phyloP scores from a whole-genome alignment of 1,284 basidiomycete species.

The Microbotryomycetes sp. region DNA sequence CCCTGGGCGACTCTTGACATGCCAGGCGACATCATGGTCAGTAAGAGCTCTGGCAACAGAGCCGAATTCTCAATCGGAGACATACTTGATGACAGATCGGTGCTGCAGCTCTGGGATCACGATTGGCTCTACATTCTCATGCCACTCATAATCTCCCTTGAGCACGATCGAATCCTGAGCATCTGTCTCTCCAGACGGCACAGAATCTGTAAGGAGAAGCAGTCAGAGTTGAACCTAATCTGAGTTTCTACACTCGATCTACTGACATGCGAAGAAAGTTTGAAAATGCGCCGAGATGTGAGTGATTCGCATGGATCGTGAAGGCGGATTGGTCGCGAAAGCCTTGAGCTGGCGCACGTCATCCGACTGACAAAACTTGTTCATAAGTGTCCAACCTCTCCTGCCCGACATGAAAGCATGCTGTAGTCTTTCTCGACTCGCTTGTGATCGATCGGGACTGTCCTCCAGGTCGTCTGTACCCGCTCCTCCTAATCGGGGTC shows the following conservation, averaged over 20 bases:
- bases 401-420: constrained; percentile 13
- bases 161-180: constrained; percentile 24
- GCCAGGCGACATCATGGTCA: not conserved
- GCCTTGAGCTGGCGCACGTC: constrained; percentile 1
- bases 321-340: not conserved
- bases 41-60: not conserved
- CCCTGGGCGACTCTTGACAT: constrained; percentile 46
- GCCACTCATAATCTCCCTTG: constrained; percentile 21
- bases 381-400: constrained; percentile 26
- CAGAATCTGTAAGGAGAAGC: not conserved
- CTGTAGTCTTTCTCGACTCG: constrained; percentile 12
- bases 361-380: constrained; percentile 23
- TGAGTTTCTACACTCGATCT: too few relatives aligned
- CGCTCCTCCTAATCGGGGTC: not conserved
- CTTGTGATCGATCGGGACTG: constrained; percentile 3
- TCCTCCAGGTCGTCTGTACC: constrained; percentile 20
- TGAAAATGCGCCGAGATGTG: constrained; percentile 34
- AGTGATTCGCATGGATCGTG: too few relatives aligned
- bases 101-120: constrained; percentile 33
- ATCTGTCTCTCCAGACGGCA: constrained; percentile 5
- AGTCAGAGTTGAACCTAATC: too few relatives aligned
- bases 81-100: constrained; percentile 34
- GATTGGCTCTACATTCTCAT: constrained; percentile 7
- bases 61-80: not conserved
- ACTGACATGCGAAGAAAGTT: constrained; percentile 32